Evolutionary conservation across 345 rosid species (phyloP), one percentile per base, ranked within the genome.

Genomic region (Laguncularia racemosa): DNA sequence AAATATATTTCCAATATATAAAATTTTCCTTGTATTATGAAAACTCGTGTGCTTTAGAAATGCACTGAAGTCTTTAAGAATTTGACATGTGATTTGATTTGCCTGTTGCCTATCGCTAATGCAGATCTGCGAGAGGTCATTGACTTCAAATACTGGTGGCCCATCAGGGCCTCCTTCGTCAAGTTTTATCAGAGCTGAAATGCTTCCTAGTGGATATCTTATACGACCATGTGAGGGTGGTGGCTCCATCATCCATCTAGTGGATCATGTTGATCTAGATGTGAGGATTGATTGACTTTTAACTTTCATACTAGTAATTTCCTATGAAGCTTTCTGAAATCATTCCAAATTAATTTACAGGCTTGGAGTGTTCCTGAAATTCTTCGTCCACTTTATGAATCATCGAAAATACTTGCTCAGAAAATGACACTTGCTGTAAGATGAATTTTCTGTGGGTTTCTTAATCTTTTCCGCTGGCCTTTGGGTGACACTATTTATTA

Each of bases 211-310:
- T 59, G 98, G 98, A 58, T 92, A 79, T 58, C 81, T 92, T 33
- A 81, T 89, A 62, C 92, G 98, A 49, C 89, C 96, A 48, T 92
- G 93, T 47, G 98, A 92, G 40, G 98, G 98, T 55, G 96, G 95
- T 68, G 91, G 96, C 57, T 86, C 95, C 61, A 86, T 92, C 59
- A 77, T 92, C 63, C 92, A 92, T 76, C 89, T 92, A 67, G 98
- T 92, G 44, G 98, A 92, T 78, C 98, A 91, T 74, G 81, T 92
- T 73, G 96, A 92, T 66, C 77, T 89, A 54, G 93, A 89, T 79
- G 98, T 92, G 73, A 76, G 98, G 26, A 54, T 33, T 38, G 0
- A 44, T 16, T 52, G n/a, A 44, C 20, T 11, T 20, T 64, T 28
- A 3, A 23, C 53, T 11, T 26, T 49, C 59, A 58, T 20, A 13